Evolutionary conservation across 2,329 filamentous ascomycete genomes (phyloP), one percentile per base, ranked within the genome.

Genomic region (Botryotinia narcissicola): DNA sequence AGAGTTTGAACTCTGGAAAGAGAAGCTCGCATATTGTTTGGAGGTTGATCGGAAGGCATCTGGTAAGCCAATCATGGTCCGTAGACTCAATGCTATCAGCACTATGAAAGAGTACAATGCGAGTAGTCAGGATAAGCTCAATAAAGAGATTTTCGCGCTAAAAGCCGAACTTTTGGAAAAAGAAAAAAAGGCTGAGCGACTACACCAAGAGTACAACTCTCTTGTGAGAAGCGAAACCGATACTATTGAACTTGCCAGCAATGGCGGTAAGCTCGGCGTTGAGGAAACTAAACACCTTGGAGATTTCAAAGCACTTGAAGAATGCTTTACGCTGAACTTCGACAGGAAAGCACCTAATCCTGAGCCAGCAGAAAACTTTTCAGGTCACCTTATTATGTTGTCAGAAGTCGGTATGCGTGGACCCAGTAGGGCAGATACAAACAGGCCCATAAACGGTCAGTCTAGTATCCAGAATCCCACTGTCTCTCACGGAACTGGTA

Each of bases 281-380:
- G 35, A 69, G 40, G 35, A 57, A 12, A 20, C 6, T 18, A n/a
- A 59, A 32, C 35, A 37, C 7, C 51, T 69, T 32, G 37, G 66
- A 10, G 40, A 37, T 57, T 69, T 57, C 9, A 69, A 42, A 18
- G 32, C 16, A n/a, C 48, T 57, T 25, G 66, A 69, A 32, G 10
- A 69, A n/a, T 69, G 37, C n/a, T 69, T 69, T 9, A 57, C 66
- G 20, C 29, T 69, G 37, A 25, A 44, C 25, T n/a, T 69, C 1
- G 66, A 69, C n/a, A 69, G 66, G 54, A 37, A 69, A 57, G 66
- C 66, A 29, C 66, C 66, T 16, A 57, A 69, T 44, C 35, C 29
- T n/a, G 54, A 40, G 48, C 32, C n/a, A 20, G 66, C 12, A 14
- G 48, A 40, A 42, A 32, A 32, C 10, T 12, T 57, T 14, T 57